Evolutionary conservation across 2,329 filamentous ascomycete species (phyloP).

Genomic region (Escovopsis weberi): DNA sequence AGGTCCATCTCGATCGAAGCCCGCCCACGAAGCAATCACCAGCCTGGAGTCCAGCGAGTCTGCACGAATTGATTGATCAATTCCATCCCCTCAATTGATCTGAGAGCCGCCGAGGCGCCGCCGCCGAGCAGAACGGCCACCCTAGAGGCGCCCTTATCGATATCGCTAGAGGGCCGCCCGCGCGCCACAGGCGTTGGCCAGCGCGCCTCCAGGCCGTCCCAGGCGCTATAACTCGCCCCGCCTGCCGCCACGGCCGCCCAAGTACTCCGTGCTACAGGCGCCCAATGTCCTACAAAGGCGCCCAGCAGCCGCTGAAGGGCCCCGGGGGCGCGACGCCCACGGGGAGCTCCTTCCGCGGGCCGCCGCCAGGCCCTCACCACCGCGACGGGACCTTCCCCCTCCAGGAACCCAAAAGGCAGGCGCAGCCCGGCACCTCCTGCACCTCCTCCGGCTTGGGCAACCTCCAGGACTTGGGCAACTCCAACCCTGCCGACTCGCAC

Average conservation of each 20-base stretch:
- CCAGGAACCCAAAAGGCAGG: not conserved
- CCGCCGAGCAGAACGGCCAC: too few species aligned
- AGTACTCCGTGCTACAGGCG: not conserved
- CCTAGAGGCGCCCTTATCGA: too few species aligned
- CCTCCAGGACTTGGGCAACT: slow-evolving; percentile 2
- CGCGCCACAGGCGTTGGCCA: too few species aligned
- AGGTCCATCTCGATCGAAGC: too few species aligned
- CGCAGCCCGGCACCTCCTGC: slow-evolving; percentile 4
- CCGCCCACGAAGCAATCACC: too few species aligned
- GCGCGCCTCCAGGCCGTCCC: too few species aligned
- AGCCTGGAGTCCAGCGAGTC: too few species aligned
- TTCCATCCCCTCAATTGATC: too few species aligned
- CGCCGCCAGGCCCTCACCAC: not conserved
- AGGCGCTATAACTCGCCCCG: not conserved
- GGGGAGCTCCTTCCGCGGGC: not conserved
- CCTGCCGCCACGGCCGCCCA: not conserved
- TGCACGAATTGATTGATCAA: too few species aligned
- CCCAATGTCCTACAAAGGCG: slow-evolving; percentile 3
- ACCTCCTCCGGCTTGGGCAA: not conserved
- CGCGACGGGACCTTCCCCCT: not conserved
- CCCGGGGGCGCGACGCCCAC: slow-evolving; percentile 3
- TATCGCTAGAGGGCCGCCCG: too few species aligned
- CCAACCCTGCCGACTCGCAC: slow-evolving; percentile 1
- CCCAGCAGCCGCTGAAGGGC: slow-evolving; percentile 4
- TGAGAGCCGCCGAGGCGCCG: too few species aligned